Percentiles rank a stretch among this genome's conserved stretches.
Evolutionary conservation across 2,329 filamentous ascomycete species (phyloP).

Genomic region (Truncatella angustata): DNA sequence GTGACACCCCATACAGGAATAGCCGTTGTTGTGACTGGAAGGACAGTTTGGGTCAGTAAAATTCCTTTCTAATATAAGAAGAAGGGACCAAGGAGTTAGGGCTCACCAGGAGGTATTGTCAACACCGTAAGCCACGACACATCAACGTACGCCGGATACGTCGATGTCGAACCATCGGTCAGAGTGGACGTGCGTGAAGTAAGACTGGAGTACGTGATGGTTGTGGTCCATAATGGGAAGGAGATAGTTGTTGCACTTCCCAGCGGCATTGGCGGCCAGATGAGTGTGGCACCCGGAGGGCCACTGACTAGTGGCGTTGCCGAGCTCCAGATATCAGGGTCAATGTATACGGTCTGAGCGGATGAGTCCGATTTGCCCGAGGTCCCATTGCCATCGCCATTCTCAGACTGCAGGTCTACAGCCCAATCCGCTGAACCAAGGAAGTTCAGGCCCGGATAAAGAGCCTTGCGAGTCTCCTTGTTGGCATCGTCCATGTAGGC

Average conservation of each 20-base stretch:
- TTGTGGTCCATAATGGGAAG: neutral
- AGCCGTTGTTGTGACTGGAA: neutral
- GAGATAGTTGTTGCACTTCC: neutral
- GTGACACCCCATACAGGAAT: neutral
- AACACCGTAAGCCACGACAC: neutral
- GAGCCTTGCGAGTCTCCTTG: neutral
- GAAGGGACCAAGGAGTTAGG: neutral
- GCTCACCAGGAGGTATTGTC: neutral
- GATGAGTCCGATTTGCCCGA: no score
- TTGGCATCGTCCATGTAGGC: neutral
- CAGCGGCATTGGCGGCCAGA: neutral
- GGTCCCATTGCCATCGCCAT: no score
- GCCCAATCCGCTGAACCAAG: neutral
- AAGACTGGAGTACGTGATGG: neutral
- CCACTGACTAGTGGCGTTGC: neutral
- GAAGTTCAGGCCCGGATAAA: neutral
- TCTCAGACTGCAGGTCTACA: no score
- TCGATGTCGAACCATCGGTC: neutral
- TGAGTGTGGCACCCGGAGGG: neutral
- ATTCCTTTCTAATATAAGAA: neutral
- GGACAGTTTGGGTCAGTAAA: neutral
- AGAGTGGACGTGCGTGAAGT: neutral
- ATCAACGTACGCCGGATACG: neutral
- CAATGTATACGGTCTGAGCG: neutral
- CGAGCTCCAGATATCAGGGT: neutral